Evolutionary conservation across 441 rosid species (phyloP).

Genomic region (Populus hybrid): DNA sequence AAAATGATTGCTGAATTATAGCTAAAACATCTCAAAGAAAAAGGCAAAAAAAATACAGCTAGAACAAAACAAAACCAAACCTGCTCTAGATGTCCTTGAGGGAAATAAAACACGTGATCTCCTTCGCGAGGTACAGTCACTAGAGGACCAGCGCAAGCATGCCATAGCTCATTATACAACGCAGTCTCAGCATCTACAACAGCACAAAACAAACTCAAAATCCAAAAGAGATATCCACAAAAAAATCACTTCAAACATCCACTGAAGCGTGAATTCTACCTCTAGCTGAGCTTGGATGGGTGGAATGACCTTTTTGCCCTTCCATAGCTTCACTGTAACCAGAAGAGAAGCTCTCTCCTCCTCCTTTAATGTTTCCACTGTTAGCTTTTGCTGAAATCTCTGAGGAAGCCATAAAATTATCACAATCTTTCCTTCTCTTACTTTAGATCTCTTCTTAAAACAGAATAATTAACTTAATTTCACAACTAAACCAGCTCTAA

Average conservation of each 20-base stretch:
- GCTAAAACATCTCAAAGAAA: not conserved
- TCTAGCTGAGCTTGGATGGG: slow-evolving; percentile 27
- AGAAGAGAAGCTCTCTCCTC: slow-evolving; percentile 52
- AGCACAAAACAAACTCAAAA: not conserved
- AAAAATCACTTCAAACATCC: not conserved
- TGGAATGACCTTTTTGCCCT: slow-evolving; percentile 42
- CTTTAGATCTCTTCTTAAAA: slow-evolving; percentile 72
- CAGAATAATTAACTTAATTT: slow-evolving; percentile 12
- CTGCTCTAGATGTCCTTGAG: slow-evolving; percentile 98
- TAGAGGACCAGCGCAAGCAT: slow-evolving; percentile 98
- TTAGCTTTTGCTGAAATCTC: slow-evolving; percentile 53
- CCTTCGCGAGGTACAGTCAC: slow-evolving; percentile 86
- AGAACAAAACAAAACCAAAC: slow-evolving; percentile 24
- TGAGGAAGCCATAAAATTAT: slow-evolving; percentile 38
- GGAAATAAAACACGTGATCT: slow-evolving; percentile 88
- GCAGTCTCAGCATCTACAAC: slow-evolving; percentile 69
- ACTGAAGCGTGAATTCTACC: slow-evolving; percentile 28
- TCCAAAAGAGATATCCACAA: not conserved
- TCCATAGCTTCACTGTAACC: slow-evolving; percentile 50
- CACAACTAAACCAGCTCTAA: slow-evolving; percentile 10
- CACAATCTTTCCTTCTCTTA: slow-evolving; percentile 22
- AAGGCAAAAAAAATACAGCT: not conserved
- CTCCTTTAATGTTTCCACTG: slow-evolving; percentile 40
- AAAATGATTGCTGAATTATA: not conserved
- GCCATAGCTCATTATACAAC: slow-evolving; percentile 90